Percentiles rank a stretch among this genome's conserved stretches.
phyloP scores from a whole-genome alignment of 2,329 filamentous ascomycete genomes.

The Apiospora malaysiana region DNA sequence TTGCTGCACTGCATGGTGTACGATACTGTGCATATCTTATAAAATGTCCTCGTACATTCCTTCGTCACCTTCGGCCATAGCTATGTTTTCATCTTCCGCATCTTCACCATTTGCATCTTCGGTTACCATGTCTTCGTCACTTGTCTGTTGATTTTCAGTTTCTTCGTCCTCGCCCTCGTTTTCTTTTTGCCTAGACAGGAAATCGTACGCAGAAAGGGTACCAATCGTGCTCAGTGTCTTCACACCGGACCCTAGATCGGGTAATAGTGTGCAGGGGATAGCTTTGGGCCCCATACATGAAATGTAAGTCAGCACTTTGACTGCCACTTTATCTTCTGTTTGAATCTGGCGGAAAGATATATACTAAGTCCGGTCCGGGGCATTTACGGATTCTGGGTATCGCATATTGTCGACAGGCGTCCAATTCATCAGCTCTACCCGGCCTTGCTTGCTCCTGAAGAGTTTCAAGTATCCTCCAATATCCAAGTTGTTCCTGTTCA shows the following conservation, averaged over 20 bases:
- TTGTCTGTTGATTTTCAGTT: too few relatives aligned
- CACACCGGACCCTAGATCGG: constrained; percentile 27
- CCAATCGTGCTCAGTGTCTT: constrained; percentile 37
- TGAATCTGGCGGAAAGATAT: constrained; percentile 46
- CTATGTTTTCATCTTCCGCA: too few relatives aligned
- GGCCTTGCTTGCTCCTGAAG: neutral
- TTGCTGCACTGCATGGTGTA: constrained; percentile 39
- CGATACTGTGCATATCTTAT: constrained; percentile 46
- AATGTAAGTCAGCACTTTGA: constrained; percentile 45
- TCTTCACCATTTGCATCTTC: too few relatives aligned
- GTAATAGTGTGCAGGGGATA: constrained; percentile 44
- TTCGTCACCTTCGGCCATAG: neutral
- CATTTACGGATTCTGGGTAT: constrained; percentile 39
- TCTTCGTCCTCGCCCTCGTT: too few relatives aligned
- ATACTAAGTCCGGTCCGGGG: constrained; percentile 45
- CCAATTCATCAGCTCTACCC: neutral
- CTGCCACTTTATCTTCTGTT: constrained; percentile 37
- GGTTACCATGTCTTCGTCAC: too few relatives aligned
- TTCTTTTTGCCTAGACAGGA: constrained; percentile 35
- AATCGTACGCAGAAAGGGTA: constrained; percentile 40
- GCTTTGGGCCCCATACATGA: constrained; percentile 47
- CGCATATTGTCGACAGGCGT: constrained; percentile 35
- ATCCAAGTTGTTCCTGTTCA: constrained; percentile 41
- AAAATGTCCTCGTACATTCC: neutral
- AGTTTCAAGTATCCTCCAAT: neutral